Conservation (phyloP, 768 basidiomycete genomes). For the Leccinum variicolor region DNA sequence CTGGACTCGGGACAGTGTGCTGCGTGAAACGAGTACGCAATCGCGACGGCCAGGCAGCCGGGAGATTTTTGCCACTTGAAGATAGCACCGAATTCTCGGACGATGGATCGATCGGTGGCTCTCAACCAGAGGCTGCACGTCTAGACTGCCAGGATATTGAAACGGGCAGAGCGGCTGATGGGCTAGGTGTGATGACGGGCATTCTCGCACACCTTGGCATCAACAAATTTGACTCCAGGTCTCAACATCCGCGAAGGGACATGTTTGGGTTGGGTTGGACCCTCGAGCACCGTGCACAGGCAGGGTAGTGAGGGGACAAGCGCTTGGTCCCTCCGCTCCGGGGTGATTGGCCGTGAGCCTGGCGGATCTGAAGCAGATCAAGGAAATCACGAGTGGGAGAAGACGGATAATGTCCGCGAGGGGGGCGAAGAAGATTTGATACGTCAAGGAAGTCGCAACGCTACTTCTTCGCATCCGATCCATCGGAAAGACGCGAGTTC, state of each 20-base stretch:
- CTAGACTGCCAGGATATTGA: slow-evolving; percentile 4
- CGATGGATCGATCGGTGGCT: slow-evolving; percentile 3
- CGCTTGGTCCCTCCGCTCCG: slow-evolving; percentile 51
- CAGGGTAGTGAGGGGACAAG: slow-evolving; percentile 43
- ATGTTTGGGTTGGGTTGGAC: slow-evolving; percentile 48
- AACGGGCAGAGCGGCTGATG: not conserved
- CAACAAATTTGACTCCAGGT: slow-evolving; percentile 6
- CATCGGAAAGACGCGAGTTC: slow-evolving; percentile 13
- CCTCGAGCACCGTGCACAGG: slow-evolving; percentile 22
- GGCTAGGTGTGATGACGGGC: slow-evolving; percentile 7
- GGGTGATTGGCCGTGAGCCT: slow-evolving; percentile 28
- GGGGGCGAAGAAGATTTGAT: not conserved
- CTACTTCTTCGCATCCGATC: slow-evolving; percentile 4
- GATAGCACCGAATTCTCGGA: slow-evolving; percentile 18
- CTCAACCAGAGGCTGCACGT: slow-evolving; percentile 4
- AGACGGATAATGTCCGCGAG: slow-evolving; percentile 9
- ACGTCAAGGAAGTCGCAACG: too few relatives aligned
- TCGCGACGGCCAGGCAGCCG: not conserved
- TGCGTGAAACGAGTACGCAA: slow-evolving; percentile 38
- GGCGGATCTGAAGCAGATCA: slow-evolving; percentile 19
- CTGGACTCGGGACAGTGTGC: slow-evolving; percentile 39
- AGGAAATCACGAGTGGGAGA: slow-evolving; percentile 21
- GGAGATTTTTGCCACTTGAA: slow-evolving; percentile 19
- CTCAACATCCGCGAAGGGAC: slow-evolving; percentile 45
- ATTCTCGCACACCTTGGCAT: slow-evolving; percentile 25